phyloP scores from a whole-genome alignment of 192 early-diverging fungal species.

The Mortierella claussenii region DNA sequence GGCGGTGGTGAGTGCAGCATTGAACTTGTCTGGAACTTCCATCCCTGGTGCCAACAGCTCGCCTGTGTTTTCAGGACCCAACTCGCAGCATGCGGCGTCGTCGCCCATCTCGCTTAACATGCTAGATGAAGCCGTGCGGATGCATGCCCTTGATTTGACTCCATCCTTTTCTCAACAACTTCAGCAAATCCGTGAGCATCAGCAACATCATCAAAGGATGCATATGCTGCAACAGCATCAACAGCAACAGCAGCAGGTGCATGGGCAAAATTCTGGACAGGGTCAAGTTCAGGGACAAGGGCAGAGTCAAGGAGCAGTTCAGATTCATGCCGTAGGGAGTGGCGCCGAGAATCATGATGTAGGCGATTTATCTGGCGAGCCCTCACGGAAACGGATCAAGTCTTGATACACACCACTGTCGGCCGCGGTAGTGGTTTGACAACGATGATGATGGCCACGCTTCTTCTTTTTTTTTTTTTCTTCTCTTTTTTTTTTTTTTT shows the following conservation, averaged over 20 bases:
- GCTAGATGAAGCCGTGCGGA: slow-evolving; percentile 12
- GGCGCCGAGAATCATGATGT: slow-evolving; percentile 6
- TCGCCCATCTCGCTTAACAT: slow-evolving; percentile 13
- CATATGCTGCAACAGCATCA: slow-evolving; percentile 24
- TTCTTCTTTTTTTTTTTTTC: not conserved
- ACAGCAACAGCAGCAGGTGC: slow-evolving; percentile 23
- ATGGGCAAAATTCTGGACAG: too few species aligned
- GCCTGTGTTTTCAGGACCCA: slow-evolving; percentile 7
- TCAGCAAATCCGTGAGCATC: slow-evolving; percentile 19
- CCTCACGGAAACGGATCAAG: slow-evolving; percentile 30
- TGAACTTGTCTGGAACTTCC: slow-evolving; percentile 17
- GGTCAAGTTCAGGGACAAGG: slow-evolving; percentile 19
- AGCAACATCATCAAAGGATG: slow-evolving; percentile 18
- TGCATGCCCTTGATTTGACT: slow-evolving; percentile 10
- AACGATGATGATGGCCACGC: not conserved
- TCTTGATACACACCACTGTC: too few species aligned
- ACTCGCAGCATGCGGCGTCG: slow-evolving; percentile 1
- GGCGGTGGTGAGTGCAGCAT: slow-evolving; percentile 20
- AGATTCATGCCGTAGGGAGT: not conserved
- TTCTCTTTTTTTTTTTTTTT: not conserved
- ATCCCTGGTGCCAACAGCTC: slow-evolving; percentile 3
- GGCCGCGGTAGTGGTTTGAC: too few species aligned
- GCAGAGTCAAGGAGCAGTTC: not conserved
- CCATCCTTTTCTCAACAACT: slow-evolving; percentile 7
- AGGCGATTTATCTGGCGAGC: slow-evolving; percentile 14